These are phyloP conservation scores for Nakaseomyces sp. DNA, from an alignment of 1,139 yeast species.

Conservation along the genomic window DNA sequence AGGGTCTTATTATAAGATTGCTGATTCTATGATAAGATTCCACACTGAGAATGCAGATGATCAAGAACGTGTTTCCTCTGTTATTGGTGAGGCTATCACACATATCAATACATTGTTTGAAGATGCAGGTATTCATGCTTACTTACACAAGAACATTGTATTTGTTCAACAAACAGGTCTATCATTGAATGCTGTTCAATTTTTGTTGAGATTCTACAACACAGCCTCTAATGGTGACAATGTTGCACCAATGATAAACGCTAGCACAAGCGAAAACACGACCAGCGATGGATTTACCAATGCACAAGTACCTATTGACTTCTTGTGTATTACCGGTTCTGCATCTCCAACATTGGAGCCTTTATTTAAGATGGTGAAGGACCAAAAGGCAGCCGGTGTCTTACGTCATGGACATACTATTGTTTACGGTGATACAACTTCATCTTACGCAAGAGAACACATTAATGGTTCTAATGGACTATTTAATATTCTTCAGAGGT, in stretches of 20 bases:
- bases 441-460: conserved; percentile 55
- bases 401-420: conserved; percentile 46
- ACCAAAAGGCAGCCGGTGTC: conserved; percentile 31
- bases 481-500: conserved; percentile 38
- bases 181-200: conserved; percentile 44
- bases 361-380: conserved; percentile 50
- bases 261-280: neutral
- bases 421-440: conserved; percentile 44
- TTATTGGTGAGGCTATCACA: conserved; percentile 74
- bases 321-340: conserved; percentile 51
- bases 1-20: conserved; percentile 58
- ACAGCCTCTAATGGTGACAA: conserved; percentile 5
- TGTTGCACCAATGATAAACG: conserved; percentile 1
- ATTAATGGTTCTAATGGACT: conserved; percentile 71
- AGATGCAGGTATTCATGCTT: conserved; percentile 60
- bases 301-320: conserved; percentile 17
- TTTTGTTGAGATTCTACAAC: conserved; percentile 28
- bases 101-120: conserved; percentile 70
- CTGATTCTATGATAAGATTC: conserved; percentile 64
- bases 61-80: conserved; percentile 49
- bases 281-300: conserved; percentile 8
- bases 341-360: conserved; percentile 60
- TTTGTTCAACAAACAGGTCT: conserved; percentile 50
- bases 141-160: conserved; percentile 56
- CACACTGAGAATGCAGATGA: conserved; percentile 64